Evolutionary conservation across 2,329 filamentous ascomycete genomes (phyloP).

Genomic region (Clarireedia sp.): DNA sequence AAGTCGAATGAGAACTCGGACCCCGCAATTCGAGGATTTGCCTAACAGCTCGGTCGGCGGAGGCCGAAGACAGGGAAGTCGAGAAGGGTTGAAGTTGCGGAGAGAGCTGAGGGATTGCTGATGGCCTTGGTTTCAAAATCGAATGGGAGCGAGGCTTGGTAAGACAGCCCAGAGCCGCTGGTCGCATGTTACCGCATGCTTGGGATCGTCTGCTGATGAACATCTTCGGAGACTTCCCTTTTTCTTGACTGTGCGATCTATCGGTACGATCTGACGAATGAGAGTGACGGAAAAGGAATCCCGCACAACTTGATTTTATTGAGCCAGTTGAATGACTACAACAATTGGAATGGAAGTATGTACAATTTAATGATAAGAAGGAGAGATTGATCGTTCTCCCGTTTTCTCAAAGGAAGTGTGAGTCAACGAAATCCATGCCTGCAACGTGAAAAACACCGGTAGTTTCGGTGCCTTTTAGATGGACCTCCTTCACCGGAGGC

Average conservation of each 20-base stretch:
- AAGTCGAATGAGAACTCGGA: slow-evolving; percentile 13
- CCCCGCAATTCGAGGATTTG: slow-evolving; percentile 21
- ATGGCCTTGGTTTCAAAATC: neutral
- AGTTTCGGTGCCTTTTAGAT: no score
- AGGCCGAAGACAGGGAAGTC: slow-evolving; percentile 10
- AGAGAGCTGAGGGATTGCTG: slow-evolving; percentile 4
- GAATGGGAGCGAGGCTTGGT: neutral
- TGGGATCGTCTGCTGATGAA: slow-evolving; percentile 5
- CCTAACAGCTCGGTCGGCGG: slow-evolving; percentile 7
- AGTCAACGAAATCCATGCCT: neutral
- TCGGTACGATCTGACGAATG: neutral
- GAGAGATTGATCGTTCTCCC: neutral
- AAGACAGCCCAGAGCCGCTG: slow-evolving; percentile 2
- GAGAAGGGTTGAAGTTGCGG: slow-evolving; percentile 5
- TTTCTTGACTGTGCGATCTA: neutral
- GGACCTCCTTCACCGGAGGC: no score
- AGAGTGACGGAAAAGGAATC: neutral
- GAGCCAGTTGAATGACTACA: slow-evolving; percentile 4
- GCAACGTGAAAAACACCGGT: no score
- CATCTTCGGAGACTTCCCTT: slow-evolving; percentile 1
- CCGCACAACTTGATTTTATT: no score
- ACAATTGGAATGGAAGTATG: neutral
- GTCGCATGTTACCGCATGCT: neutral
- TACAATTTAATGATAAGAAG: neutral
- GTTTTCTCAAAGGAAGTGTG: neutral